Conservation (phyloP, 2,329 filamentous ascomycete species). For the Lachnellula subtilissima region DNA sequence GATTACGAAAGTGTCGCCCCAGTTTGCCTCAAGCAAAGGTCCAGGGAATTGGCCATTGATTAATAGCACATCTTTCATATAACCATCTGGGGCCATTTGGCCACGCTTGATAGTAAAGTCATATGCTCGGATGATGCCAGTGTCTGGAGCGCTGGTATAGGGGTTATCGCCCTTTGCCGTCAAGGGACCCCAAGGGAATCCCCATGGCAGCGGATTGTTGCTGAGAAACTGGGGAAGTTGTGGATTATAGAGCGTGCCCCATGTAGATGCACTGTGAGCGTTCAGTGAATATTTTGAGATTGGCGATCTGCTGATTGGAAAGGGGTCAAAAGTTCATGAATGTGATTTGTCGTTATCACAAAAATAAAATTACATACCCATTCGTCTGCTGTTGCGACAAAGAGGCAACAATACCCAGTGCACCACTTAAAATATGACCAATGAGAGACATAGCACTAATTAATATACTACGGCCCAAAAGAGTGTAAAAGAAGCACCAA, state of each 20-base stretch:
- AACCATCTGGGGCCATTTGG: constrained; percentile 37
- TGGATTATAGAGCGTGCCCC: constrained; percentile 33
- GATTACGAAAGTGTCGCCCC: constrained; percentile 47
- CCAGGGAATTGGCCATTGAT: constrained; percentile 35
- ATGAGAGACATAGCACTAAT: constrained; percentile 14
- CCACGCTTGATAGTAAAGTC: constrained; percentile 29
- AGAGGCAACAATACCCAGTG: constrained; percentile 12
- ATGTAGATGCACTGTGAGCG: constrained; percentile 15
- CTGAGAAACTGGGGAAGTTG: constrained; percentile 39
- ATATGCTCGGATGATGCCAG: constrained; percentile 35
- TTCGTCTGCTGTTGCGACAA: constrained; percentile 24
- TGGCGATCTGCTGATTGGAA: no score
- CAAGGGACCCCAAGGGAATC: constrained; percentile 48
- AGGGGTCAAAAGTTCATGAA: no score
- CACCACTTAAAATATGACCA: constrained; percentile 10
- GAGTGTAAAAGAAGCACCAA: neutral
- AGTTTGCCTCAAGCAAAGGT: constrained; percentile 35
- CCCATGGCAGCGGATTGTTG: constrained; percentile 45
- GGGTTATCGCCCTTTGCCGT: constrained; percentile 37
- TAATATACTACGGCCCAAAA: neutral
- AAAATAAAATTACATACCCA: constrained; percentile 15
- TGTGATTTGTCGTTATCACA: neutral
- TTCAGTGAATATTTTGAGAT: constrained; percentile 1
- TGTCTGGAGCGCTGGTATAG: constrained; percentile 34
- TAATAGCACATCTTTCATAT: constrained; percentile 48